Percentiles rank a stretch among this genome's conserved stretches.
These are phyloP conservation scores for Kuraishia ogatae DNA, from an alignment of 805 yeast species.

Conservation along the genomic window DNA sequence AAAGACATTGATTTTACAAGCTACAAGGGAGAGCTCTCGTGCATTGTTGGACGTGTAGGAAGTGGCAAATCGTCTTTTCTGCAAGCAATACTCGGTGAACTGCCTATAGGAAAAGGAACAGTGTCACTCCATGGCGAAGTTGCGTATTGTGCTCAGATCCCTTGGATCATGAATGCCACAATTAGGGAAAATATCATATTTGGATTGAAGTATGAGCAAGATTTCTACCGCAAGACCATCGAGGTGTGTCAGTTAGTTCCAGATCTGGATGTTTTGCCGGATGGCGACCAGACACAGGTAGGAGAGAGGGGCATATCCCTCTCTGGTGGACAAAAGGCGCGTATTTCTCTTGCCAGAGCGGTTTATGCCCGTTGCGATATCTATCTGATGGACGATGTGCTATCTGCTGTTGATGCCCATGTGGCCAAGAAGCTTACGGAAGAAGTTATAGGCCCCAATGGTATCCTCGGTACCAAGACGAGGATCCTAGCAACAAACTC, in stretches of 20 bases:
- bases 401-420: slow-evolving; percentile 96
- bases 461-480: slow-evolving; percentile 43
- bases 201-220: slow-evolving; percentile 78
- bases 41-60: slow-evolving; percentile 63
- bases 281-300: slow-evolving; percentile 87
- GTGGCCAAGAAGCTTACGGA: slow-evolving; percentile 82
- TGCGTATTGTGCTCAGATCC: slow-evolving; percentile 63
- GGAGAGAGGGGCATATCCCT: slow-evolving; percentile 97
- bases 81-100: slow-evolving; percentile 45
- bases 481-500: slow-evolving; percentile 52
- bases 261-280: slow-evolving; percentile 73
- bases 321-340: slow-evolving; percentile 97
- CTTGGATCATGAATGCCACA: slow-evolving; percentile 96
- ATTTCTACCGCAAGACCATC: slow-evolving; percentile 71
- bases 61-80: slow-evolving; percentile 57
- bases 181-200: slow-evolving; percentile 86
- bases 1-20: slow-evolving; percentile 40
- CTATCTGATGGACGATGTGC: slow-evolving; percentile 82
- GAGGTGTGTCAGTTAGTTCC: slow-evolving; percentile 81
- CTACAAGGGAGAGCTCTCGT: slow-evolving; percentile 42
- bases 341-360: slow-evolving; percentile 90
- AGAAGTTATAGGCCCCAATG: slow-evolving; percentile 34
- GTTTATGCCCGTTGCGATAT: slow-evolving; percentile 92
- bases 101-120: slow-evolving; percentile 21
- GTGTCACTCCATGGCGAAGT: slow-evolving; percentile 28